These are phyloP conservation scores for Corinectria fuckeliana DNA, from an alignment of 2,329 filamentous ascomycete genomes.

Conservation along the genomic window DNA sequence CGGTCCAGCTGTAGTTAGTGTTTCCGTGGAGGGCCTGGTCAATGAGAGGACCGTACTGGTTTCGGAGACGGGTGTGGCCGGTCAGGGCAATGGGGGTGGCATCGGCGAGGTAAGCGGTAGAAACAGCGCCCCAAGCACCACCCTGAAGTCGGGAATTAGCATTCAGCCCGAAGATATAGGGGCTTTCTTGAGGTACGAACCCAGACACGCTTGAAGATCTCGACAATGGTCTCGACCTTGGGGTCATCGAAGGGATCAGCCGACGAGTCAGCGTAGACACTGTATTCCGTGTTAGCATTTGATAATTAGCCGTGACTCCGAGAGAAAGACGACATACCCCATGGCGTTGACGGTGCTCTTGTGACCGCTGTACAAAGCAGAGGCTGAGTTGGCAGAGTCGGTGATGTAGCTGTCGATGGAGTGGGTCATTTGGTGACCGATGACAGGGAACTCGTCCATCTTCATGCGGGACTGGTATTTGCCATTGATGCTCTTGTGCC, in stretches of 20 bases:
- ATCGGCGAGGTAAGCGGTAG: conserved; percentile 82
- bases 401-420: conserved; percentile 87
- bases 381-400: conserved; percentile 85
- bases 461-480: conserved; percentile 79
- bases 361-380: conserved; percentile 81
- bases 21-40: conserved; percentile 79
- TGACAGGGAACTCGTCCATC: conserved; percentile 83
- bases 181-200: conserved; percentile 48
- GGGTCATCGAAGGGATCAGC: conserved; percentile 78
- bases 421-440: conserved; percentile 90
- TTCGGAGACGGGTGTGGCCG: conserved; percentile 74
- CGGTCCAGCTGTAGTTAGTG: conserved; percentile 82
- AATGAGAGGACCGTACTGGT: conserved; percentile 73
- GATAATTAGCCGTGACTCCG: too few species aligned
- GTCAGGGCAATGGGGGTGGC: conserved; percentile 80
- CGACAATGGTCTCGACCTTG: conserved; percentile 83
- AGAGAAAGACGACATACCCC: conserved; percentile 52
- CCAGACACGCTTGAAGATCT: conserved; percentile 75
- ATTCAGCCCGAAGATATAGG: not conserved
- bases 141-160: conserved; percentile 41
- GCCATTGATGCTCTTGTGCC: conserved; percentile 83
- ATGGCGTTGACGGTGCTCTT: conserved; percentile 85
- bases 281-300: conserved; percentile 28
- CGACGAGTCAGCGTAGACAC: conserved; percentile 79
- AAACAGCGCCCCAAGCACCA: conserved; percentile 70